phyloP scores from a whole-genome alignment of 352 stramenopile genomes.

The Phytophthora podocarpi region DNA sequence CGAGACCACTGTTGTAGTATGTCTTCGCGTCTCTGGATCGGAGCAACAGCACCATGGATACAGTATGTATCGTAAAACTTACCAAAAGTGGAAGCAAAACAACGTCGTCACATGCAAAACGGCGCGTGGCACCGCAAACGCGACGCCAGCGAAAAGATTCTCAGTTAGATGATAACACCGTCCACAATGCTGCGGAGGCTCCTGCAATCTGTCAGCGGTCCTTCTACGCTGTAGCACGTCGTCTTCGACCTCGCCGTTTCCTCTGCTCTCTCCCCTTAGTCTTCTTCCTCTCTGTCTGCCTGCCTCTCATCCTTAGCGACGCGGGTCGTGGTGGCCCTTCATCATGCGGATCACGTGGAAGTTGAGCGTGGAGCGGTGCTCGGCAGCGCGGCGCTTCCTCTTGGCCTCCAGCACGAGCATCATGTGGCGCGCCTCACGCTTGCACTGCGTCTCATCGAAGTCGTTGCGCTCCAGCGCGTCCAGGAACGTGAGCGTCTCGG shows the following conservation, averaged over 20 bases:
- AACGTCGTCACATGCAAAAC: slow-evolving; percentile 11
- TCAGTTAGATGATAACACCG: slow-evolving; percentile 16
- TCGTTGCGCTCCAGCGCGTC: slow-evolving; percentile 80
- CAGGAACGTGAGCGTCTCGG: slow-evolving; percentile 87
- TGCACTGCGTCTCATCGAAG: slow-evolving; percentile 85
- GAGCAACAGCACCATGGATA: too few relatives aligned
- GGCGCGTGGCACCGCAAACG: slow-evolving; percentile 3
- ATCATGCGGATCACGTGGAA: slow-evolving; percentile 91
- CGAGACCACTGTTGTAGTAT: background rate
- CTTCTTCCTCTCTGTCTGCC: background rate
- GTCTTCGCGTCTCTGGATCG: background rate
- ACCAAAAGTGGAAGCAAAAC: background rate
- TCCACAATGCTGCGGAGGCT: background rate
- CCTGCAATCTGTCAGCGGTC: too few relatives aligned
- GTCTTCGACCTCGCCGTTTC: background rate
- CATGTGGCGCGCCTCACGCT: slow-evolving; percentile 81
- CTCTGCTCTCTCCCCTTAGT: slow-evolving; percentile 1
- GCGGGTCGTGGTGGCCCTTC: slow-evolving; percentile 59
- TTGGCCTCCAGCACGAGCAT: slow-evolving; percentile 79
- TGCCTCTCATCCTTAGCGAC: slow-evolving; percentile 15
- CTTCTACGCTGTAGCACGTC: slow-evolving; percentile 8
- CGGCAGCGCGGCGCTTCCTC: slow-evolving; percentile 61
- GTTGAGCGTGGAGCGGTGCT: slow-evolving; percentile 86
- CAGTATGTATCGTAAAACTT: too few relatives aligned
- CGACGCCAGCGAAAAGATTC: slow-evolving; percentile 22